A percentile compares a stretch with the other conserved stretches of the same genome.
Conservation (phyloP, 768 basidiomycete genomes). For the Fomitopsis pulvina region DNA sequence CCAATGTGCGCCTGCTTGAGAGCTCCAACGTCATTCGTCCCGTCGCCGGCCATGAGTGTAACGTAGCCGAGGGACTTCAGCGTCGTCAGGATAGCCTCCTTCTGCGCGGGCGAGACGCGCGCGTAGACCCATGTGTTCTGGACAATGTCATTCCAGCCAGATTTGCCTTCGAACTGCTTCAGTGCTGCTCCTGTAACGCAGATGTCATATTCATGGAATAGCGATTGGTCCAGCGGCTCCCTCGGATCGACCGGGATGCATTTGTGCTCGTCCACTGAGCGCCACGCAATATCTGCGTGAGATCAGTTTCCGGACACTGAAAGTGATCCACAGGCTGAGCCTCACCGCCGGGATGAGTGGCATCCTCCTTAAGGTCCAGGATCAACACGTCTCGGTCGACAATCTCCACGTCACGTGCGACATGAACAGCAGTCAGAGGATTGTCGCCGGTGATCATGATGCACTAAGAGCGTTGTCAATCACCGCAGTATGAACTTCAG, state of each 20-base stretch:
- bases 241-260: conserved; percentile 81
- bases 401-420: conserved; percentile 94
- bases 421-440: conserved; percentile 93
- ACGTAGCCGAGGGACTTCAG: conserved; percentile 84
- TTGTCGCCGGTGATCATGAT: conserved; percentile 99
- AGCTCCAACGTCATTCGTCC: conserved; percentile 98
- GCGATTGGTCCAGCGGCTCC: conserved; percentile 65
- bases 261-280: conserved; percentile 87
- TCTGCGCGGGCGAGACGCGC: conserved; percentile 92
- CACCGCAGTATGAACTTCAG: not conserved
- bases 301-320: not conserved
- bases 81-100: conserved; percentile 91
- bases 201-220: conserved; percentile 89
- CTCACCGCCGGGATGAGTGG: conserved; percentile 61
- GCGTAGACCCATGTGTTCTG: conserved; percentile 99
- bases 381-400: conserved; percentile 94
- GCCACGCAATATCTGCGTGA: conserved; percentile 76
- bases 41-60: conserved; percentile 98
- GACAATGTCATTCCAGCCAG: conserved; percentile 76
- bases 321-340: not conserved
- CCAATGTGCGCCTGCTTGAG: conserved; percentile 98
- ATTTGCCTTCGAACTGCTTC: conserved; percentile 70
- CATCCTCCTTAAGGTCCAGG: conserved; percentile 81
- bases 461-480: conserved; percentile 47
- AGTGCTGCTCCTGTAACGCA: conserved; percentile 94